phyloP scores from a whole-genome alignment of 2,329 filamentous ascomycete species.

The Catunica adiposa region DNA sequence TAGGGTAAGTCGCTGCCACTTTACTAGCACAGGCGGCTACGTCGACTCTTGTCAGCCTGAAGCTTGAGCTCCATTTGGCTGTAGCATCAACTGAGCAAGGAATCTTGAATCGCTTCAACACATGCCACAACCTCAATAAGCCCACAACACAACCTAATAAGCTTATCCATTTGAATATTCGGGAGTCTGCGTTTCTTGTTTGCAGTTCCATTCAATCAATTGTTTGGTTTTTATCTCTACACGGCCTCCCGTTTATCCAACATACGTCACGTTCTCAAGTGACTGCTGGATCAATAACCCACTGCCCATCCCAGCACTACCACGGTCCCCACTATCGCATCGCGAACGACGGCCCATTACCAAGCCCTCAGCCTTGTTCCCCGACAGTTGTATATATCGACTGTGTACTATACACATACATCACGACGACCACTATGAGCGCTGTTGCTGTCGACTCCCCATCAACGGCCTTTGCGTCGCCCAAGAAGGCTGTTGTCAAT shows the following conservation, averaged over 20 bases:
- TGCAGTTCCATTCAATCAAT: no score
- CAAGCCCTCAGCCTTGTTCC: constrained; percentile 6
- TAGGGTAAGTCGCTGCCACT: background rate
- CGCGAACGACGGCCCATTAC: background rate
- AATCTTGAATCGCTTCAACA: background rate
- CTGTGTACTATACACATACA: background rate
- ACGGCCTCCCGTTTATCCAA: no score
- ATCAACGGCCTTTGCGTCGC: constrained; percentile 31
- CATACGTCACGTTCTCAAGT: background rate
- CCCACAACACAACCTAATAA: no score
- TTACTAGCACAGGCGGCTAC: constrained; percentile 10
- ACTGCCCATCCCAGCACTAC: background rate
- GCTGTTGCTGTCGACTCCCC: constrained; percentile 76
- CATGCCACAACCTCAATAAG: background rate
- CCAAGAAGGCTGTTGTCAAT: background rate
- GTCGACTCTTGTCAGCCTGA: constrained; percentile 14
- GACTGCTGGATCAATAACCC: background rate
- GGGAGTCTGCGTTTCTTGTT: no score
- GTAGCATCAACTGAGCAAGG: background rate
- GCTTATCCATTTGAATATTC: no score
- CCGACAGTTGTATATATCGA: background rate
- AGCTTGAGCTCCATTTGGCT: constrained; percentile 5
- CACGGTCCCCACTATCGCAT: constrained; percentile 1
- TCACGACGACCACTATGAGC: constrained; percentile 45
- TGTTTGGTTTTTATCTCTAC: no score